Conservation (phyloP, 1,284 basidiomycete genomes). For the Violaceomyces palustris region DNA sequence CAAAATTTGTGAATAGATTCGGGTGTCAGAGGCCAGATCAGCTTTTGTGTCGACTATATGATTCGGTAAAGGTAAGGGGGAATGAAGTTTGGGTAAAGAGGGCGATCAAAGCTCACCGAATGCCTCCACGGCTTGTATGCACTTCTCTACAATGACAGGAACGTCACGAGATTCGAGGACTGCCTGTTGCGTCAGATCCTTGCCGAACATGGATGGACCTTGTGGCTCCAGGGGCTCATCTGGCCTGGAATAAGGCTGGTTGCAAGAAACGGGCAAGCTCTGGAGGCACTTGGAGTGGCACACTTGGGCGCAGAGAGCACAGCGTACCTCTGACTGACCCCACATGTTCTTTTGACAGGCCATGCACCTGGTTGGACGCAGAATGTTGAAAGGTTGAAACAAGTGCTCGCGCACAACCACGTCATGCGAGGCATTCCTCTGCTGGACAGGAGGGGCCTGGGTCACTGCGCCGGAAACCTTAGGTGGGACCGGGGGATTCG, state of each 20-base stretch:
- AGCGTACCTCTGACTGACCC: constrained; percentile 83
- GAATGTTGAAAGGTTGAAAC: constrained; percentile 82
- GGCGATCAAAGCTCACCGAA: no score
- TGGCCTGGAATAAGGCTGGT: constrained; percentile 26
- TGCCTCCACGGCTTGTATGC: constrained; percentile 52
- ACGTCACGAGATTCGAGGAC: constrained; percentile 67
- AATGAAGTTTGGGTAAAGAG: not conserved
- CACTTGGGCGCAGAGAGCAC: constrained; percentile 57
- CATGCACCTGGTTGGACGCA: constrained; percentile 86
- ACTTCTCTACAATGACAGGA: constrained; percentile 87
- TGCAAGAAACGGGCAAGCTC: constrained; percentile 39
- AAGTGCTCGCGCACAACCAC: constrained; percentile 61
- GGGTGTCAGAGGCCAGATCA: not conserved
- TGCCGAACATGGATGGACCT: constrained; percentile 79
- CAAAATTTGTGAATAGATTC: constrained; percentile 53
- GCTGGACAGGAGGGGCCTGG: constrained; percentile 1
- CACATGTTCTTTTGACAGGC: constrained; percentile 97
- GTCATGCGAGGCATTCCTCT: constrained; percentile 12
- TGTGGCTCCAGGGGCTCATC: constrained; percentile 28
- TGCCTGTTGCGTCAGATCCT: constrained; percentile 77
- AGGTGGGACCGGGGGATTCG: constrained; percentile 21
- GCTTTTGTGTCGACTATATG: no score
- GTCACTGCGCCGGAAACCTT: constrained; percentile 10
- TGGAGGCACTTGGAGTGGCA: constrained; percentile 42
- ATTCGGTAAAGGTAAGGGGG: constrained; percentile 1